phyloP scores from a whole-genome alignment of 192 early-diverging fungal genomes.

The Spinellus fusiger region DNA sequence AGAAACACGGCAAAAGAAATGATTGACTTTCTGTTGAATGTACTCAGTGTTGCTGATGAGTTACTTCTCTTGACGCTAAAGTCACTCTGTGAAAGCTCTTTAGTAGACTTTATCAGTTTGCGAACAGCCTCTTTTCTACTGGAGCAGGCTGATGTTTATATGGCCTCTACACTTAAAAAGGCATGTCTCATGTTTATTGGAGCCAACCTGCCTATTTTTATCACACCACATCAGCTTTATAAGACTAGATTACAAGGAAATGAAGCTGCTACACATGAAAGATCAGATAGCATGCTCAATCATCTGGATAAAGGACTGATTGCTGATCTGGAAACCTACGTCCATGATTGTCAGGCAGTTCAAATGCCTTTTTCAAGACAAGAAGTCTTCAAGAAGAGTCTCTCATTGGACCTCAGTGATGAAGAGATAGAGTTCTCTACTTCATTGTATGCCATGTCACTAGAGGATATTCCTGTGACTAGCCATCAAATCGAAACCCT shows the following conservation, averaged over 20 bases:
- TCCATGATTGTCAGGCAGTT: conserved; percentile 13
- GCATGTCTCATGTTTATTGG: conserved; percentile 52
- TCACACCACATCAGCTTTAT: conserved; percentile 30
- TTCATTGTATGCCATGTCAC: not conserved
- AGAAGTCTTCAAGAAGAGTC: not conserved
- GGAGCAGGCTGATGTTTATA: conserved; percentile 48
- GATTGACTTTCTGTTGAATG: conserved; percentile 44
- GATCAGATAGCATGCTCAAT: conserved; percentile 9
- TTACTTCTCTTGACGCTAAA: conserved; percentile 48
- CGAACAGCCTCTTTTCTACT: conserved; percentile 48
- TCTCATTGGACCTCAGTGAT: not conserved
- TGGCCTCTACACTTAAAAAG: conserved; percentile 38
- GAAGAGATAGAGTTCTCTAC: conserved; percentile 3
- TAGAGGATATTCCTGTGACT: conserved; percentile 17
- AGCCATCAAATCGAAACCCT: conserved; percentile 4
- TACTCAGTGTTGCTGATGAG: conserved; percentile 61
- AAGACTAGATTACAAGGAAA: not conserved
- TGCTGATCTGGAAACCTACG: conserved; percentile 18
- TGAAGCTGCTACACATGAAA: no score
- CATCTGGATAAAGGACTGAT: conserved; percentile 1
- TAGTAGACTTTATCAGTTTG: conserved; percentile 34
- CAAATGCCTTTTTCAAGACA: not conserved
- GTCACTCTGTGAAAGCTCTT: conserved; percentile 30
- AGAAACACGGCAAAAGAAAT: conserved; percentile 35
- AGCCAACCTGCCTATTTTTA: conserved; percentile 36